phyloP scores from a whole-genome alignment of 2,329 filamentous ascomycete genomes.

The Colletotrichum sp. region DNA sequence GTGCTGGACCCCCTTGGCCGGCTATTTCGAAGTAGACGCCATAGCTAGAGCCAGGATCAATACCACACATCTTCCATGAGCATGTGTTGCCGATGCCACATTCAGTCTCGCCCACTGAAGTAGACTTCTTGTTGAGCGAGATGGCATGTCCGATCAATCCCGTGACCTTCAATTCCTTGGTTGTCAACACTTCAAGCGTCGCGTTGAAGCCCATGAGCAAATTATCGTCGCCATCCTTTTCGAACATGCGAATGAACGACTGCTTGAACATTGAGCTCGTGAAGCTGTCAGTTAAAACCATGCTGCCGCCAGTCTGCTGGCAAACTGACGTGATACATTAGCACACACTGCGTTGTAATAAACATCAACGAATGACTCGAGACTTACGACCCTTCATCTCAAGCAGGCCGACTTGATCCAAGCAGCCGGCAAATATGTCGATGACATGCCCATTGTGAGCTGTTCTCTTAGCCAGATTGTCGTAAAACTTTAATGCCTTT shows the following conservation, averaged over 20 bases:
- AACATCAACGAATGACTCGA: not conserved
- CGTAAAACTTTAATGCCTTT: slow-evolving; percentile 96
- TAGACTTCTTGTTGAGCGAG: slow-evolving; percentile 97
- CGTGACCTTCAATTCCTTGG: slow-evolving; percentile 97
- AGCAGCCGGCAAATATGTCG: slow-evolving; percentile 95
- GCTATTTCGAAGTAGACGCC: slow-evolving; percentile 98
- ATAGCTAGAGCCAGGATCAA: slow-evolving; percentile 92
- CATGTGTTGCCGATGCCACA: slow-evolving; percentile 98
- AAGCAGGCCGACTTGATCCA: slow-evolving; percentile 94
- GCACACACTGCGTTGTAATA: not conserved
- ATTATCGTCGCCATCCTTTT: slow-evolving; percentile 95
- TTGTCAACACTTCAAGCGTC: slow-evolving; percentile 92
- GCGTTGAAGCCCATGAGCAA: slow-evolving; percentile 98
- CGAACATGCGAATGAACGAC: slow-evolving; percentile 95
- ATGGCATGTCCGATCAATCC: slow-evolving; percentile 96
- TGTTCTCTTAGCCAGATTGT: slow-evolving; percentile 89
- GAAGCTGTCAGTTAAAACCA: slow-evolving; percentile 98
- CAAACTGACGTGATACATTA: slow-evolving; percentile 53
- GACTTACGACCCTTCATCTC: slow-evolving; percentile 84
- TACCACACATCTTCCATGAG: slow-evolving; percentile 99
- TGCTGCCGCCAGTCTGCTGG: slow-evolving; percentile 96
- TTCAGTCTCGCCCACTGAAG: slow-evolving; percentile 95
- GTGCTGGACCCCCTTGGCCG: slow-evolving; percentile 84
- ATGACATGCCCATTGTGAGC: slow-evolving; percentile 97
- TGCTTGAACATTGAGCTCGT: slow-evolving; percentile 99